Percentiles rank a stretch among this genome's conserved stretches.
These are phyloP conservation scores for Metschnikowia drakensbergensis DNA, from an alignment of 805 yeast genomes.

Conservation along the genomic window DNA sequence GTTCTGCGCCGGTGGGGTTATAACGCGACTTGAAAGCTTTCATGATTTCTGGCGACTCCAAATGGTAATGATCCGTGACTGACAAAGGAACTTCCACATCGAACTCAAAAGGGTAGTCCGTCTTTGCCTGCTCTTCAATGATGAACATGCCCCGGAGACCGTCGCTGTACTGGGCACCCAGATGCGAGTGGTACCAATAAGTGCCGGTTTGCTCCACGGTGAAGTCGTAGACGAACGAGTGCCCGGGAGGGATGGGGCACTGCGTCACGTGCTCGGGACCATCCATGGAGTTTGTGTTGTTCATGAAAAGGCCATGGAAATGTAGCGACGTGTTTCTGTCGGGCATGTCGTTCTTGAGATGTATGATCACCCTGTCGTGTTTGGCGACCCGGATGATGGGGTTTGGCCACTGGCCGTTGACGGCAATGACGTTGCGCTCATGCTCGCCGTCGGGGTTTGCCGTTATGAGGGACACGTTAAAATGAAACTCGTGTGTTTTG, in stretches of 20 bases:
- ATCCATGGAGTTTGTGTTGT: slow-evolving; percentile 39
- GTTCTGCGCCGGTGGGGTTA: slow-evolving; percentile 85
- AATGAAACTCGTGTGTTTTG: slow-evolving; percentile 31
- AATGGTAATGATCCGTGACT: slow-evolving; percentile 63
- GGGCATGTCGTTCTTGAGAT: slow-evolving; percentile 30
- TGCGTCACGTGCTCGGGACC: slow-evolving; percentile 46
- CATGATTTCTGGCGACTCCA: slow-evolving; percentile 44
- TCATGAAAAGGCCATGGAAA: slow-evolving; percentile 45
- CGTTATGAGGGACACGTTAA: slow-evolving; percentile 34
- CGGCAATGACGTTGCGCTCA: slow-evolving; percentile 52
- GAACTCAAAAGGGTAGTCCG: slow-evolving; percentile 48
- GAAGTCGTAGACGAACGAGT: slow-evolving; percentile 37
- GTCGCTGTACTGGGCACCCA: slow-evolving; percentile 74
- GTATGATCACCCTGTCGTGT: slow-evolving; percentile 39
- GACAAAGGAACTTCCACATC: slow-evolving; percentile 61
- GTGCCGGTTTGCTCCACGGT: slow-evolving; percentile 20
- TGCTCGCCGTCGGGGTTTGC: slow-evolving; percentile 57
- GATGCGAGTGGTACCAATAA: slow-evolving; percentile 76
- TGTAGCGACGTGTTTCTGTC: slow-evolving; percentile 40
- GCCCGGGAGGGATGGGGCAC: slow-evolving; percentile 43
- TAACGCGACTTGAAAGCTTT: slow-evolving; percentile 53
- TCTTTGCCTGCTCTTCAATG: slow-evolving; percentile 49
- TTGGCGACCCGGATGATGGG: slow-evolving; percentile 37
- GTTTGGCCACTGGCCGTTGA: slow-evolving; percentile 49
- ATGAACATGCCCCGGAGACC: slow-evolving; percentile 70